Conservation (phyloP, 768 basidiomycete species). For the Hortiboletus flavorubellus region DNA sequence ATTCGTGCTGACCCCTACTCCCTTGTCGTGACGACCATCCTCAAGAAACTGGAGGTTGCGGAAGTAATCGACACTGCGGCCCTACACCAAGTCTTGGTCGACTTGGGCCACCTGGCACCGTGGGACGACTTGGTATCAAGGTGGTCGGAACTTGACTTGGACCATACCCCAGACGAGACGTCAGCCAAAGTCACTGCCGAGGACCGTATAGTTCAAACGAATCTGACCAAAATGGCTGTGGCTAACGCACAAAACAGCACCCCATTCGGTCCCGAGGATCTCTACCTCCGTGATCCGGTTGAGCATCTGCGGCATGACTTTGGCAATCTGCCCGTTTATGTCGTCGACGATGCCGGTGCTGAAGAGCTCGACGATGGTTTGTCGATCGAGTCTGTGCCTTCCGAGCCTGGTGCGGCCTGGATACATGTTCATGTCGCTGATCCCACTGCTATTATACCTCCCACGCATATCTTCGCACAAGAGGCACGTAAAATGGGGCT, state of each 20-base stretch:
- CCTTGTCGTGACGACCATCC: slow-evolving; percentile 47
- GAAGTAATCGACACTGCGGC: slow-evolving; percentile 22
- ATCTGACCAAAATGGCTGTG: slow-evolving; percentile 11
- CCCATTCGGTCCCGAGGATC: slow-evolving; percentile 58
- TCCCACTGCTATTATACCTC: slow-evolving; percentile 76
- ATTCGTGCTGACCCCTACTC: slow-evolving; percentile 65
- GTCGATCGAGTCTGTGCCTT: slow-evolving; percentile 68
- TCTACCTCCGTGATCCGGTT: slow-evolving; percentile 60
- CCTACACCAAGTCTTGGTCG: slow-evolving; percentile 51
- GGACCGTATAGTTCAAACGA: slow-evolving; percentile 22
- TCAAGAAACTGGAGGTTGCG: slow-evolving; percentile 52
- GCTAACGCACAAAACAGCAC: slow-evolving; percentile 14
- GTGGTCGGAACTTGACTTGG: slow-evolving; percentile 33
- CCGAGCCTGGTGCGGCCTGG: slow-evolving; percentile 65
- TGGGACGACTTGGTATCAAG: slow-evolving; percentile 71
- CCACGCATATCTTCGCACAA: slow-evolving; percentile 57
- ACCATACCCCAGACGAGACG: slow-evolving; percentile 22
- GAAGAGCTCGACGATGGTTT: slow-evolving; percentile 93
- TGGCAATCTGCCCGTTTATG: slow-evolving; percentile 74
- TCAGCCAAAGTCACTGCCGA: slow-evolving; percentile 34
- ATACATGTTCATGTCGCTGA: slow-evolving; percentile 92
- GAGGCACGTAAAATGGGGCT: slow-evolving; percentile 50
- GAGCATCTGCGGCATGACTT: slow-evolving; percentile 83
- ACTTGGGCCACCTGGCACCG: slow-evolving; percentile 71
- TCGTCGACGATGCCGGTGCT: slow-evolving; percentile 78